Base-by-base conservation (phyloP, 2,329 filamentous ascomycete genomes). In the Ophiognomonia clavigignenti-juglandacearum region DNA sequence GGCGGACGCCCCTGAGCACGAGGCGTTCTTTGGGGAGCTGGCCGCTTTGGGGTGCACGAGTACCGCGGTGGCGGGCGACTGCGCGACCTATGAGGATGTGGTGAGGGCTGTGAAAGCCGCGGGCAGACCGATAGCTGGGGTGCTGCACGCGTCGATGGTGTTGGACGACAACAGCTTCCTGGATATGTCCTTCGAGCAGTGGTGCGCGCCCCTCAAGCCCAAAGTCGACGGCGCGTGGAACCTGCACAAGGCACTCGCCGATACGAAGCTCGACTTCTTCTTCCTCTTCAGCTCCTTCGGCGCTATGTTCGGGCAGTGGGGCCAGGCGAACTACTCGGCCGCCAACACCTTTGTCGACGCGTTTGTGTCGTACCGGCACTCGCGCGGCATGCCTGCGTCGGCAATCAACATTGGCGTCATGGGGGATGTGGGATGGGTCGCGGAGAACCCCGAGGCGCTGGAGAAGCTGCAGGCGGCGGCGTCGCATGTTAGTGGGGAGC, bases 211-310 rank as follows among this genome's bases (percentile, higher is more conserved):
- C 4, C 16, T 37, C 18, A 14, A 20, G 13, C 70, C 73, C 51
- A 73, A 74, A 24, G 63, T 68, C 10, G 37, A 57, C 10, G 65
- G 65, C 3, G 63, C 64, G 5, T 64, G 59, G 59, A 71, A 70
- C 44, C 58, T 72, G 0, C 65, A 72, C 50, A 43, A 61, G 1
- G 50, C 55, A 1, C 53, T 64, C 7, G 40, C 48, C 19, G 41
- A 50, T 11, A 34, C 45, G 22, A 45, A 61, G 13, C 19, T 39
- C 6, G 47, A 65, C 1, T 64, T 67, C 48, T 68, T 67, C 56
- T 71, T 66, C 51, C 56, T 67, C 27, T 45, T 65, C 24, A 53
- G 63, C 19, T 61, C 58, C 6, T 65, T 61, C 14, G 49, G 62
- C 13, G 55, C 59, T 3, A 53, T 56, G 7, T 19, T 58, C 8